Evolutionary conservation across 2,329 filamentous ascomycete genomes (phyloP), one percentile per base, ranked within the genome.

Genomic region (Calonectria pseudoturangicola): DNA sequence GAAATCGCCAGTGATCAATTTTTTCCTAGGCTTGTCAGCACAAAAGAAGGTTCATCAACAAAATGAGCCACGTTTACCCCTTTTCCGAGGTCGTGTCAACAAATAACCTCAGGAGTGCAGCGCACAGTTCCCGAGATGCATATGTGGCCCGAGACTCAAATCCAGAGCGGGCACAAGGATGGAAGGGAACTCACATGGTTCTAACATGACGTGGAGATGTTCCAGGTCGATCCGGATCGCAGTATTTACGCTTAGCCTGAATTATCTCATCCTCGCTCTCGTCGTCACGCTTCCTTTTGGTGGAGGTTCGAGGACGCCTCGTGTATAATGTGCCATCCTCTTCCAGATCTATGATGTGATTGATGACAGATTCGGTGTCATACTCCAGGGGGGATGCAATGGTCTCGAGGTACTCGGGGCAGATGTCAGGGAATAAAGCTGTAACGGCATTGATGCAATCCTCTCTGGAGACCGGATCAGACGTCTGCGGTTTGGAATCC

Each of bases 361-460:
- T 76, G 47, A 89, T 83, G 33, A 86, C 76, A 0, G 68, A 68
- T 4, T 83, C 77, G 2, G 81, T 18, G 47, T 83, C 65, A 71
- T 84, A 83, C 2, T 33, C 47, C 7, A 84, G 67, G 36, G 81
- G 72, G 0, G 66, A 39, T 3, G 80, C 80, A 5, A 85, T 68
- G 5, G 72, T 56, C 7, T 78, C 70, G 15, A 89, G 79, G 67
- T 84, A 86, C 0, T 83, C 72, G 0, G 78, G 81, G 70, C 86
- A 88, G 2, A 89, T 87, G 48, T 89, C 85, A 0, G 87, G 86
- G 70, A 89, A 88, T 10, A 88, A 60, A 5, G 69, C 56, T 10
- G 60, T 51, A 28, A 81, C 74, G n/a, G 54, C 47, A 30, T 71
- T 54, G 7, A 77, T 39, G 27, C 76, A 80, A 16, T 36, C 48